Evolutionary conservation across 345 rosid species (phyloP), one percentile per base, ranked within the genome.

Genomic region (Capsella bursapastoris): DNA sequence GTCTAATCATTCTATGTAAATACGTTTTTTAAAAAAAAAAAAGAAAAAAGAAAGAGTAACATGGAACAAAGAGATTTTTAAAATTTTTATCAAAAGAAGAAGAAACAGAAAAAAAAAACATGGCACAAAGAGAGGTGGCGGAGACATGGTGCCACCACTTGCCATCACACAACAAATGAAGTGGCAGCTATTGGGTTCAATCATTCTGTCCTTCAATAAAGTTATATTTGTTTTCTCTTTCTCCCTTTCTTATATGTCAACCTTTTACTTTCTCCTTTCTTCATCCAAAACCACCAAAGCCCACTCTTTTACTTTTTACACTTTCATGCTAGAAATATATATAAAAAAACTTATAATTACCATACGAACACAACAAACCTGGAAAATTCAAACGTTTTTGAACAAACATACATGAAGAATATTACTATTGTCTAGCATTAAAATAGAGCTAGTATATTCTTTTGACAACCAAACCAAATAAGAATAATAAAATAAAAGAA

Each of bases 91-190:
- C 6, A 43, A 43, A 43, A 43, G 14, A 8, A 37, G 4, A 12
- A 1, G 6, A 6, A n/a, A n/a, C n/a, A 32, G 3, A 3, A 10
- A 3, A 8, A 38, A 4, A 41, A 43, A 43, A 43, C 45, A 64
- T 64, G 77, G 57, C 48, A 32, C 28, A 64, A 1, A 44, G 53
- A 47, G 66, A 74, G 66, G 78, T 66, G 78, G 78, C 35, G 52
- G 27, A 58, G 60, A 48, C 72, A 67, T 74, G 78, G 70, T 74
- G 73, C 55, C 78, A 66, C 78, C 35, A 64, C 72, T 63, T 72
- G 72, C 57, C 78, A 76, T 52, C 51, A 68, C 44, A 60, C 57
- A 32, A 60, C 15, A 41, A 41, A 75, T 75, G 74, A 75, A 68
- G 79, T 75, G 74, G 73, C 73, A 75, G 4, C 70, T 32, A 44